Evolutionary conservation across 2,329 filamentous ascomycete species (phyloP), one percentile per base, ranked within the genome.

Genomic region (Atkinsonella hypoxylon): DNA sequence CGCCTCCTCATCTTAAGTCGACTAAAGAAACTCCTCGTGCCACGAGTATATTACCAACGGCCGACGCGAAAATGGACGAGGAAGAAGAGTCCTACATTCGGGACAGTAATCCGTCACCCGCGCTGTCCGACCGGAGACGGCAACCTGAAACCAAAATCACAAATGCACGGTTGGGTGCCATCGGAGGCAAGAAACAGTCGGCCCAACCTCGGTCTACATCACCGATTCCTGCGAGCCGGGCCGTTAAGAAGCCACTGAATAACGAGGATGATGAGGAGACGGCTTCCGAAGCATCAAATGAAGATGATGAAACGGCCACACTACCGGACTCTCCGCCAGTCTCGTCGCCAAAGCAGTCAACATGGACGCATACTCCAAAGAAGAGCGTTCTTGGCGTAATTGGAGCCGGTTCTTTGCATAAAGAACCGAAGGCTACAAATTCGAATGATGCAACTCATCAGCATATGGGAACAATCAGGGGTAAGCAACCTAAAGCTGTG

Each of bases 371-470:
- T 26, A 15, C 17, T 30, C 39, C 41, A 10, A 66, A 57, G 49
- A 67, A 64, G 42, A 58, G 62, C 1, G 65, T 62, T 0, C 57
- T 75, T 13, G 72, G 73, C 1, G 67, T 62, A 8, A 75, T 75
- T 17, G 72, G 72, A 10, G 66, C 64, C 26, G 47, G 51, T n/a
- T 57, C 58, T 31, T 40, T 50, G 17, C 61, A 53, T 38, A 31
- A 47, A 38, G 17, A 46, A 8, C 15, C 45, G 26, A 34, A 34
- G 9, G 18, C 32, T 15, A 15, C 38, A 9, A 32, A 11, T 15
- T 22, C 2, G 9, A 32, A n/a, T n/a, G 39, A 46, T 48, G 30
- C 45, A 49, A 6, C 18, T 38, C 36, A 57, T 17, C 60, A 54
- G 51, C 63, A 62, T 48, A 42, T 70, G 12, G 69, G 68, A 8